A percentile compares a stretch with the other conserved stretches of the same genome.
Evolutionary conservation across 345 rosid species (phyloP).

Genomic region (Eutrema japonicum): DNA sequence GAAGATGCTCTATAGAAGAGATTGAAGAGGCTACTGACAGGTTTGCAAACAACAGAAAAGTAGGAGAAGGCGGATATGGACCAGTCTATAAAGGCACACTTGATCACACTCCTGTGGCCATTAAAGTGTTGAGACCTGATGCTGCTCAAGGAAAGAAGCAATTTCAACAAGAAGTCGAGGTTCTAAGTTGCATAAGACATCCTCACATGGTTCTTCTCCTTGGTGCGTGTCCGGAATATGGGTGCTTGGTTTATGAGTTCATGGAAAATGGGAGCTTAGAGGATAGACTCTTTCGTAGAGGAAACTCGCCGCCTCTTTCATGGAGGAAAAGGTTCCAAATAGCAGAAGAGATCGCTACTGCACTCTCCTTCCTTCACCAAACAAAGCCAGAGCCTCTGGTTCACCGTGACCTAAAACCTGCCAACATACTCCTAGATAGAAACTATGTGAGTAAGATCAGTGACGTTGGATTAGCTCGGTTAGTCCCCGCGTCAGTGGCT

Average conservation of each 20-base stretch:
- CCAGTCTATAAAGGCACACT: constrained; percentile 86
- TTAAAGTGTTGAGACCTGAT: constrained; percentile 84
- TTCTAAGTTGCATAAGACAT: constrained; percentile 81
- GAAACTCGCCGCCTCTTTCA: constrained; percentile 67
- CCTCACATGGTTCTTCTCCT: constrained; percentile 95
- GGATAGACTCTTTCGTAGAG: constrained; percentile 72
- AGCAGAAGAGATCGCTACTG: constrained; percentile 82
- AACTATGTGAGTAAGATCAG: constrained; percentile 89
- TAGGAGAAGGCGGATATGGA: constrained; percentile 98
- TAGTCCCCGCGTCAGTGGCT: constrained; percentile 85
- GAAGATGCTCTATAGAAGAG: constrained; percentile 78
- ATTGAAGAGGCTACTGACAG: constrained; percentile 73
- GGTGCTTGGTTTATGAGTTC: constrained; percentile 88
- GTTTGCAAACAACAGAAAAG: constrained; percentile 55
- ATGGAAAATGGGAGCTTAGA: constrained; percentile 85
- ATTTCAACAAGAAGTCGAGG: constrained; percentile 93
- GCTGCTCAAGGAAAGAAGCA: constrained; percentile 93
- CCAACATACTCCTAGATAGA: constrained; percentile 83
- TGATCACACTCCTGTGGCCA: constrained; percentile 90
- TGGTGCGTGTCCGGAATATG: constrained; percentile 90
- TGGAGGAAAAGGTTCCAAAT: constrained; percentile 74
- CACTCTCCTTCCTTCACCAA: constrained; percentile 90
- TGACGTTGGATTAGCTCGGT: constrained; percentile 91
- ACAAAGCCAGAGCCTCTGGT: constrained; percentile 97
- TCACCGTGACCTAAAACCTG: constrained; percentile 92